Evolutionary conservation across 805 yeast genomes (phyloP).

Genomic region (Barnettozyma siamensis): DNA sequence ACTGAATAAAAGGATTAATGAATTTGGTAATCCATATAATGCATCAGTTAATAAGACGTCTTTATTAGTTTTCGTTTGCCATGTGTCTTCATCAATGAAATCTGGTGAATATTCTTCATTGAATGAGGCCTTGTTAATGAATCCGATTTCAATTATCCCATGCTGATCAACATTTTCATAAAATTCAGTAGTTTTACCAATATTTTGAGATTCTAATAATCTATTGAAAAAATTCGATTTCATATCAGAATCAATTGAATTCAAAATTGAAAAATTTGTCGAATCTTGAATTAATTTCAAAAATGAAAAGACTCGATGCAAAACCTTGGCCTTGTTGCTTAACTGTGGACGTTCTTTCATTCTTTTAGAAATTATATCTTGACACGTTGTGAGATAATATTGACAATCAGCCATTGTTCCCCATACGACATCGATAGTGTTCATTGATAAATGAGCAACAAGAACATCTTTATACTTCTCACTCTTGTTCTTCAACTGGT

Average conservation of each 20-base stretch:
- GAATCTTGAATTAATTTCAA: slow-evolving; percentile 73
- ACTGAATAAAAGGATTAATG: slow-evolving; percentile 64
- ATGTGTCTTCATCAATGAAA: slow-evolving; percentile 32
- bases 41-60: slow-evolving; percentile 70
- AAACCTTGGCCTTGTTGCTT: slow-evolving; percentile 67
- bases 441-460: slow-evolving; percentile 81
- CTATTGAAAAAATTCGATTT: slow-evolving; percentile 12
- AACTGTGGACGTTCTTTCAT: slow-evolving; percentile 59
- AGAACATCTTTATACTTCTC: slow-evolving; percentile 81
- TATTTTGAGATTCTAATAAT: slow-evolving; percentile 12
- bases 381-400: slow-evolving; percentile 70
- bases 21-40: slow-evolving; percentile 78
- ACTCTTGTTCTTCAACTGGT: slow-evolving; percentile 28
- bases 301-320: slow-evolving; percentile 75
- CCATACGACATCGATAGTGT: slow-evolving; percentile 83
- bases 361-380: slow-evolving; percentile 63
- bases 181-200: slow-evolving; percentile 27
- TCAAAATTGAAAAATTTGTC: slow-evolving; percentile 25
- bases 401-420: slow-evolving; percentile 86
- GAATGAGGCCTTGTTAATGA: slow-evolving; percentile 15
- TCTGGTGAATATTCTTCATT: slow-evolving; percentile 26
- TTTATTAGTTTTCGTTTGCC: slow-evolving; percentile 32
- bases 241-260: slow-evolving; percentile 11
- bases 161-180: slow-evolving; percentile 38
- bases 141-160: slow-evolving; percentile 44